phyloP scores from a whole-genome alignment of 2,329 filamentous ascomycete genomes.

The Pseudonectria buxi region DNA sequence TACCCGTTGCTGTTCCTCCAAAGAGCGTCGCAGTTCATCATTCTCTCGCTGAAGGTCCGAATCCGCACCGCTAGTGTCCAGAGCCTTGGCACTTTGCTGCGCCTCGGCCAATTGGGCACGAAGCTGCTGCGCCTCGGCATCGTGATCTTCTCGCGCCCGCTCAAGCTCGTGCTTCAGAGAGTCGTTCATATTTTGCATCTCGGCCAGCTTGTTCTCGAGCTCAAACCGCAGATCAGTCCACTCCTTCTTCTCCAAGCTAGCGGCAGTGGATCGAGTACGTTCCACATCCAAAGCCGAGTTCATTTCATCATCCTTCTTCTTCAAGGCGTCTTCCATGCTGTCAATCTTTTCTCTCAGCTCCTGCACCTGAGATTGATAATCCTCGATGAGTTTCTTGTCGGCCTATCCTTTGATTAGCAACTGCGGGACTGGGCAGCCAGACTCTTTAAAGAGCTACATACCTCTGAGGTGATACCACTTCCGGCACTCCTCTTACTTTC shows the following conservation, averaged over 20 bases:
- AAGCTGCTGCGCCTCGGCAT: conserved; percentile 54
- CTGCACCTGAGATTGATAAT: conserved; percentile 72
- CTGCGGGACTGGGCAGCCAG: not conserved
- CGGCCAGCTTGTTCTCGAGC: conserved; percentile 66
- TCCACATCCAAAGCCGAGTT: conserved; percentile 52
- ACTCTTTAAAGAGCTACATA: conserved; percentile 19
- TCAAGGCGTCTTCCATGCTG: conserved; percentile 61
- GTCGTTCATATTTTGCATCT: conserved; percentile 72
- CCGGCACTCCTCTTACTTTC: conserved; percentile 26
- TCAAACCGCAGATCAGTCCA: conserved; percentile 59
- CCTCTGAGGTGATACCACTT: conserved; percentile 30
- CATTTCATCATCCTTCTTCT: conserved; percentile 66
- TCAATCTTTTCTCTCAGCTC: conserved; percentile 69
- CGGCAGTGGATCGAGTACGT: conserved; percentile 43
- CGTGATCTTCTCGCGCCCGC: conserved; percentile 61
- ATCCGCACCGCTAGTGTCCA: conserved; percentile 32
- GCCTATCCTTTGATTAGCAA: conserved; percentile 33
- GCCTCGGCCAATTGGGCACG: conserved; percentile 56
- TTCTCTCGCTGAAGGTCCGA: conserved; percentile 61
- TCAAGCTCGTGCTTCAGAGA: conserved; percentile 75
- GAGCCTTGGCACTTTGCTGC: conserved; percentile 25
- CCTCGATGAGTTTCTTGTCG: conserved; percentile 66
- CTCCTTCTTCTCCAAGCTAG: conserved; percentile 60
- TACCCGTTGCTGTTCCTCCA: conserved; percentile 69
- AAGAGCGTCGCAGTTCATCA: conserved; percentile 55